These are phyloP conservation scores for Edaphochlamys debaryana DNA, from an alignment of 139 green algal species.

Conservation along the genomic window DNA sequence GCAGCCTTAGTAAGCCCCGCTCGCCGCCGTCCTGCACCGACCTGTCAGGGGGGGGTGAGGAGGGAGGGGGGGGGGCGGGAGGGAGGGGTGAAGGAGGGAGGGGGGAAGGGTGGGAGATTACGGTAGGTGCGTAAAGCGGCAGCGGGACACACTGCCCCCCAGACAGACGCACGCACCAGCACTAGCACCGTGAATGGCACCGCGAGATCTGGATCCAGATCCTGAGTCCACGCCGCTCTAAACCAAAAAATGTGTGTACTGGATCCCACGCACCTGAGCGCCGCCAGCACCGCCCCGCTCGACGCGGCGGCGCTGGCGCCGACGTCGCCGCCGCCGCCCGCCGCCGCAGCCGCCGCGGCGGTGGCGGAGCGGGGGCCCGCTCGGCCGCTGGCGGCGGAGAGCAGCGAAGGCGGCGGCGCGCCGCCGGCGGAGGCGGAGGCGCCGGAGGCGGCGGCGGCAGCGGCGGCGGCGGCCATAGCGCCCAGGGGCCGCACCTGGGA, in stretches of 20 bases:
- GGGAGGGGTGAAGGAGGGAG: no score
- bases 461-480: slow-evolving; percentile 19
- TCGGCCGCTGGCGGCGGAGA: background rate
- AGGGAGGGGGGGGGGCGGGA: no score
- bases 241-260: no score
- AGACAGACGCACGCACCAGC: no score
- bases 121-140: background rate
- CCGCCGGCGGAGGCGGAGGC: background rate
- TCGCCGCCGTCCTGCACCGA: slow-evolving; percentile 57
- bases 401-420: background rate
- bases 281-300: slow-evolving; percentile 29
- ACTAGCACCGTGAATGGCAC: no score
- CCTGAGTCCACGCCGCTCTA: no score
- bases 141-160: no score
- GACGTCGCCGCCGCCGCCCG: background rate
- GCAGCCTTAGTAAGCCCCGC: slow-evolving; percentile 46
- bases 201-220: no score
- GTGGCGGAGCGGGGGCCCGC: background rate
- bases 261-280: no score
- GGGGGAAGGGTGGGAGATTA: background rate
- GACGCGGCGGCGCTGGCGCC: background rate
- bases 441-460: slow-evolving; percentile 4
- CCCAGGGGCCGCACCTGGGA: slow-evolving; percentile 32
- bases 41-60: no score
- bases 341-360: background rate